Percentiles rank a stretch among this genome's conserved stretches.
Conservation (phyloP, 306 rosid genomes). For the Hippophae rhamnoides region DNA sequence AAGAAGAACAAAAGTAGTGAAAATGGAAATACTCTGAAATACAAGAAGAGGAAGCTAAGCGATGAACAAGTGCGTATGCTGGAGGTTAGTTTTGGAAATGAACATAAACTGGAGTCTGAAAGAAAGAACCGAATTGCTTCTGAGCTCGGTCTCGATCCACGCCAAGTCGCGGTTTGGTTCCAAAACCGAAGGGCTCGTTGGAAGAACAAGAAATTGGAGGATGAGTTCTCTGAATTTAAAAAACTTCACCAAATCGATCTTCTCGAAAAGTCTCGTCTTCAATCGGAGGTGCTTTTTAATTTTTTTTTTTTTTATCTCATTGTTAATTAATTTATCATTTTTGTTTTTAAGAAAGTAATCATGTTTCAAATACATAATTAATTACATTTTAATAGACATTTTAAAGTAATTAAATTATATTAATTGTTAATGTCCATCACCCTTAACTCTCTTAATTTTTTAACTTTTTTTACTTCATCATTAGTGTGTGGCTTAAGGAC, state of each 20-base stretch:
- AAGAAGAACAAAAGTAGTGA: conserved; percentile 56
- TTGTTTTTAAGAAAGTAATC: too few species aligned
- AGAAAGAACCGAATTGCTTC: conserved; percentile 68
- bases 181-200: conserved; percentile 91
- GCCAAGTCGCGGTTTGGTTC: conserved; percentile 95
- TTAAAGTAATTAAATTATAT: too few species aligned
- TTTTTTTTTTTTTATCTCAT: conserved; percentile 1
- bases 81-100: conserved; percentile 54
- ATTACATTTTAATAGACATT: too few species aligned
- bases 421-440: too few species aligned
- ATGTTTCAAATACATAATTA: too few species aligned
- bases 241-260: conserved; percentile 40
- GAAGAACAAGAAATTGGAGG: conserved; percentile 90
- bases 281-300: conserved; percentile 50
- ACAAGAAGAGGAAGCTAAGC: conserved; percentile 72
- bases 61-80: conserved; percentile 56
- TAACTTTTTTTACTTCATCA: too few species aligned
- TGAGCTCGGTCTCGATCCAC: conserved; percentile 80
- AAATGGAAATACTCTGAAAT: conserved; percentile 9
- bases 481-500: too few species aligned
- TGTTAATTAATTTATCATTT: not conserved
- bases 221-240: conserved; percentile 57
- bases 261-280: conserved; percentile 53
- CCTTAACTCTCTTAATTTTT: too few species aligned
- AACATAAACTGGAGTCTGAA: conserved; percentile 77